Evolutionary conservation across 495 filamentous ascomycete genomes (phyloP), one percentile per base, ranked within the genome.

Genomic region (Xylaria palmicola): DNA sequence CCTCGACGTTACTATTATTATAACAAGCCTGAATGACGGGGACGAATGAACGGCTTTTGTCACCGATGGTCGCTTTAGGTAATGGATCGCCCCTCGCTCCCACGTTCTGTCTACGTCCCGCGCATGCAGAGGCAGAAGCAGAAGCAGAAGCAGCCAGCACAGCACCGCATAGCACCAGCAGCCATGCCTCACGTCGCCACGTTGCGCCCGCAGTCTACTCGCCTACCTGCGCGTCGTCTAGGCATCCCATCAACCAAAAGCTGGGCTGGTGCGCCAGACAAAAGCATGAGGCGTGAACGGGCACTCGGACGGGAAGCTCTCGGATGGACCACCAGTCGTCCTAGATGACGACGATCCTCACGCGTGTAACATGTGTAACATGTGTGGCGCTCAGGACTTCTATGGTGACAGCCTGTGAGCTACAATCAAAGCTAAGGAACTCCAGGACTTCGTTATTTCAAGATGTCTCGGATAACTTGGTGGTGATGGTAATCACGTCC

Each of bases 61-160:
- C 15, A 8, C 34, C 53, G 37, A 39, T 44, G 27, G 44, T 44
- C n/a, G 53, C 43, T 34, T n/a, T 44, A 44, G 53, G 51, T 36
- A 36, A 54, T 48, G 24, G 51, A 41, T 54, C 51, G 22, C 41
- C 51, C 17, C 34, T 26, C 29, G 36, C 40, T 48, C 29, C 40
- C n/a, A n/a, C n/a, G n/a, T n/a, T n/a, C n/a, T n/a, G n/a, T n/a
- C n/a, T n/a, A 44, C 40, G 2, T 44, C 40, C 19, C 40, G 24
- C 41, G 9, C 20, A 44, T 44, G 20, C 41, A 13, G n/a, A n/a
- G n/a, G n/a, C n/a, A n/a, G n/a, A n/a, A n/a, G n/a, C n/a, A n/a
- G n/a, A n/a, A n/a, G n/a, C n/a, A n/a, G n/a, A n/a, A n/a, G n/a
- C n/a, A n/a, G n/a, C n/a, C n/a, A n/a, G n/a, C n/a, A n/a, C n/a